Conservation (phyloP, 2,329 filamentous ascomycete genomes). For the Cercospora sp. region DNA sequence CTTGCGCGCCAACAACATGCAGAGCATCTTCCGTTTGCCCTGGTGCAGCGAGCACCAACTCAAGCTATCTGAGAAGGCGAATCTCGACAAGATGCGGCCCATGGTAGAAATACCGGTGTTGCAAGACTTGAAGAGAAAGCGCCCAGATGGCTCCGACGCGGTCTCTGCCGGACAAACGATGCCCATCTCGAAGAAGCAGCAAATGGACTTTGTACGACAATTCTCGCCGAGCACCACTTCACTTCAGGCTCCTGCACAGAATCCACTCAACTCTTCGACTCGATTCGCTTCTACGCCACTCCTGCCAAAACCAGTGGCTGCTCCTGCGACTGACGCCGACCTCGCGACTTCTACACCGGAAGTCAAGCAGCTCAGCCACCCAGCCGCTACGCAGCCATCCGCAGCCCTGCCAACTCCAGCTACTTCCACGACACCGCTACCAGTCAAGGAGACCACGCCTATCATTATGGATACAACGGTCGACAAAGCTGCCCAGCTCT, state of each 20-base stretch:
- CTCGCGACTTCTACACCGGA: slow-evolving; percentile 3
- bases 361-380: not conserved
- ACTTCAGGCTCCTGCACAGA: slow-evolving; percentile 3
- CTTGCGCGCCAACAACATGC: slow-evolving; percentile 43
- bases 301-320: slow-evolving; percentile 5
- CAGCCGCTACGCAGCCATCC: not conserved
- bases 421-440: slow-evolving; percentile 10
- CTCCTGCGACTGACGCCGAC: slow-evolving; percentile 11
- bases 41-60: slow-evolving; percentile 46
- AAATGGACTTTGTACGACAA: slow-evolving; percentile 34
- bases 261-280: not conserved
- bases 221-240: slow-evolving; percentile 15
- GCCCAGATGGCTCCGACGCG: slow-evolving; percentile 51
- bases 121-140: slow-evolving; percentile 61
- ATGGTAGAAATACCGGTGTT: slow-evolving; percentile 50
- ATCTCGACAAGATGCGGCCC: slow-evolving; percentile 44
- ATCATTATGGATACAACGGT: slow-evolving; percentile 18
- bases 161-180: slow-evolving; percentile 26
- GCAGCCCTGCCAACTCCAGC: not conserved
- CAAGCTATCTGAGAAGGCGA: slow-evolving; percentile 39
- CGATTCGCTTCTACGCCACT: slow-evolving; percentile 10
- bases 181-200: slow-evolving; percentile 28
- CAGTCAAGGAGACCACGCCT: slow-evolving; percentile 7
- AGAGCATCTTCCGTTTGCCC: slow-evolving; percentile 54
- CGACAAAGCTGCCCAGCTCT: slow-evolving; percentile 38